These are phyloP conservation scores for Nicotiana tabacum DNA, from an alignment of 257 asterid genomes.

Conservation along the genomic window DNA sequence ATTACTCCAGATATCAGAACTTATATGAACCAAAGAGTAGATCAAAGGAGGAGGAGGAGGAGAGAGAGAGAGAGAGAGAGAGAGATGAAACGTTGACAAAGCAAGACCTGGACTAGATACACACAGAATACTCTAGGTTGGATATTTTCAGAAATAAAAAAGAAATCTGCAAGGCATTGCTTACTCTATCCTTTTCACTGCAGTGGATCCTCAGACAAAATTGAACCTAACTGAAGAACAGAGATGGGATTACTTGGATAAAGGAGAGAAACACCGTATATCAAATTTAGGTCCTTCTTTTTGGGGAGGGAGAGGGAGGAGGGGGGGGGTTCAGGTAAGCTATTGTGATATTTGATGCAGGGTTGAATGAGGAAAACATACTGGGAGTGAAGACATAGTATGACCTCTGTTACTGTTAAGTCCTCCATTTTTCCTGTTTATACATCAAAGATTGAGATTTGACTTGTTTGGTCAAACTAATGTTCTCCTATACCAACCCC, in stretches of 20 bases:
- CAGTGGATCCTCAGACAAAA: background rate
- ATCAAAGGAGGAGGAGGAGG: background rate
- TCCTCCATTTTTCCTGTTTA: too few species aligned
- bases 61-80: background rate
- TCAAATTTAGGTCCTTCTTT: background rate
- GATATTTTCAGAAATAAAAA: background rate
- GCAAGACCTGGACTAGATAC: background rate
- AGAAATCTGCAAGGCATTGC: background rate
- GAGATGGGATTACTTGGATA: background rate
- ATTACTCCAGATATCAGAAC: background rate
- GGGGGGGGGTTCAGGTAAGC: background rate
- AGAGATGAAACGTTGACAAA: background rate
- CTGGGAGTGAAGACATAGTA: background rate
- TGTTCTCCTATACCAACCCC: too few species aligned
- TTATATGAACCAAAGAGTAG: background rate
- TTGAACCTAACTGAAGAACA: background rate
- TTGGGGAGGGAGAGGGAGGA: background rate
- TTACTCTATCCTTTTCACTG: background rate
- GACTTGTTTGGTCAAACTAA: too few species aligned
- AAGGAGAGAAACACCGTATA: background rate
- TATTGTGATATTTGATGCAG: background rate
- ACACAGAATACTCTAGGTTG: background rate
- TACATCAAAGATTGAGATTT: too few species aligned
- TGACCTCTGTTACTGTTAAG: background rate
- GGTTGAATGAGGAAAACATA: background rate